These are phyloP conservation scores for Penicillium glabrum DNA, from an alignment of 2,329 filamentous ascomycete species.

Conservation along the genomic window DNA sequence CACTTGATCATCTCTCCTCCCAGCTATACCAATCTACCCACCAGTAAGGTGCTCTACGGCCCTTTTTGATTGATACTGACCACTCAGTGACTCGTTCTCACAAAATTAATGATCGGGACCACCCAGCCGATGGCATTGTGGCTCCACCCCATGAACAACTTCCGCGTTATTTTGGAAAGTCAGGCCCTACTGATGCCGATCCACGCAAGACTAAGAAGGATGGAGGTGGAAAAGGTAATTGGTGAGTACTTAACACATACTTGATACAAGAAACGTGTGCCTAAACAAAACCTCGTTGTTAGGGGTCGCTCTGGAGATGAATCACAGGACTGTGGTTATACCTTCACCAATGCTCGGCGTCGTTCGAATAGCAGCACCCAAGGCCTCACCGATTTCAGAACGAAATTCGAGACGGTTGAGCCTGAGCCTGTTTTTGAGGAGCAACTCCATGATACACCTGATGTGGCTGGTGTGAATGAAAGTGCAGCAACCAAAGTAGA, in stretches of 20 bases:
- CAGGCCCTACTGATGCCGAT: conserved; percentile 75
- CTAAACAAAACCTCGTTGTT: not conserved
- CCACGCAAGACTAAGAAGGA: conserved; percentile 98
- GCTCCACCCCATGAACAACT: conserved; percentile 67
- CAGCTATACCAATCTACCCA: not conserved
- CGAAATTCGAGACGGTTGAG: conserved; percentile 93
- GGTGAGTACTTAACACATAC: conserved; percentile 58
- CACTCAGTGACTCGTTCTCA: conserved; percentile 89
- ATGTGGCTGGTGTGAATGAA: conserved; percentile 40
- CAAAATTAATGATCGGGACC: conserved; percentile 93
- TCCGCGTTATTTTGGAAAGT: conserved; percentile 91
- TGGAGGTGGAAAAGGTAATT: conserved; percentile 88
- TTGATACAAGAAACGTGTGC: not conserved
- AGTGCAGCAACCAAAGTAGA: conserved; percentile 17
- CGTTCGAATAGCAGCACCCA: conserved; percentile 86
- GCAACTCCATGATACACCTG: conserved; percentile 67
- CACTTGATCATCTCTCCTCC: not conserved
- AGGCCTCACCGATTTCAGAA: conserved; percentile 79
- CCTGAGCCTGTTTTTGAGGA: conserved; percentile 92
- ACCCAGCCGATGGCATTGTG: conserved; percentile 74
- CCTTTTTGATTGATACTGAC: not conserved
- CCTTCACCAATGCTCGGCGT: conserved; percentile 80
- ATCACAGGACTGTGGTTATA: conserved; percentile 79
- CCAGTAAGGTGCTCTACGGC: not conserved
- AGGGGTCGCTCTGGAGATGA: conserved; percentile 87